These are phyloP conservation scores for Capsicum chinense DNA, from an alignment of 257 asterid genomes.

Conservation along the genomic window DNA sequence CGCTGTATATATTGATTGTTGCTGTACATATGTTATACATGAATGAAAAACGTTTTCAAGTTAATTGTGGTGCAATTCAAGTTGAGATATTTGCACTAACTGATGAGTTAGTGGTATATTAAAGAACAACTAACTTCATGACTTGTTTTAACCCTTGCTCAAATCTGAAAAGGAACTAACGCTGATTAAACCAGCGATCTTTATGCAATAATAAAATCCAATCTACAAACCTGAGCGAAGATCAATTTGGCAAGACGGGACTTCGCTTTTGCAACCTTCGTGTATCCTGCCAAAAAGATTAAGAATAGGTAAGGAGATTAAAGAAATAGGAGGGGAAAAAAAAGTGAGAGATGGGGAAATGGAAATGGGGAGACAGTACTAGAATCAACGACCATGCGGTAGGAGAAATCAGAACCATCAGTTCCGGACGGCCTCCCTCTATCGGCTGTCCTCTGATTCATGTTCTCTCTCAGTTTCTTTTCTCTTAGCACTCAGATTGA, in stretches of 20 bases:
- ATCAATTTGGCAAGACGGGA: slow-evolving; percentile 62
- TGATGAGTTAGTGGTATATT: background rate
- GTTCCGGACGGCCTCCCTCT: slow-evolving; percentile 88
- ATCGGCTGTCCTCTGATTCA: slow-evolving; percentile 53
- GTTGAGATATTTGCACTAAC: background rate
- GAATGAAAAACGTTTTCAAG: too few relatives aligned
- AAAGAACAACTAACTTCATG: background rate
- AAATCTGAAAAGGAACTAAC: background rate
- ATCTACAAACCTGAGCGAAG: slow-evolving; percentile 61
- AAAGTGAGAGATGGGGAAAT: background rate
- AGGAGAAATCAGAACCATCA: slow-evolving; percentile 91
- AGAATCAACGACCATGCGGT: slow-evolving; percentile 95
- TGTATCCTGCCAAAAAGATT: slow-evolving; percentile 54
- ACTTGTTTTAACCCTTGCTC: background rate
- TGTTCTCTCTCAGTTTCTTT: slow-evolving; percentile 24
- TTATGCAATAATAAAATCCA: background rate
- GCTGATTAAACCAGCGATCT: background rate
- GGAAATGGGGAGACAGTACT: slow-evolving; percentile 38
- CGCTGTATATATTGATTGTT: too few relatives aligned
- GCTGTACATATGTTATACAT: too few relatives aligned
- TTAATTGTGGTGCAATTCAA: background rate
- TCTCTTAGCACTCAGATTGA: background rate
- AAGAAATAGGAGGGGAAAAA: background rate
- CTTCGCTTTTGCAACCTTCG: slow-evolving; percentile 75
- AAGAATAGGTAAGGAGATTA: too few relatives aligned